Evolutionary conservation across 1,139 yeast species (phyloP), one percentile per base, ranked within the genome.

Genomic region (Eremothecium sinecaudum): DNA sequence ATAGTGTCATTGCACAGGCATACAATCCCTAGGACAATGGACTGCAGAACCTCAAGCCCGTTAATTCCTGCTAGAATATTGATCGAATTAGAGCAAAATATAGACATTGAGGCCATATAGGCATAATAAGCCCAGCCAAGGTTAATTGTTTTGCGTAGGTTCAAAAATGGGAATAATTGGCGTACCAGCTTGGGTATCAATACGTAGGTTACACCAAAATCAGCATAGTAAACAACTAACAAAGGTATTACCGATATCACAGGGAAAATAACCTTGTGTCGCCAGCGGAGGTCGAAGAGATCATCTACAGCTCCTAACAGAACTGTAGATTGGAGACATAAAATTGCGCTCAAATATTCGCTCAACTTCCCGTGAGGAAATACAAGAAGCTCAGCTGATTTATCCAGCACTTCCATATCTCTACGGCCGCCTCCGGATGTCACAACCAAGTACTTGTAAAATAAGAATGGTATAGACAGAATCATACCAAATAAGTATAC

Each of bases 11-110:
- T 90, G 30, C 77, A 48, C 21, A 90, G 62, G 36, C 90, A 70
- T 22, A 84, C 67, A 0, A 75, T 35, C 0, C 84, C 86, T 39
- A 90, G 66, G 0, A 90, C 79, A 10, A 90, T 69, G 22, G 93
- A 77, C 59, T 90, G 98, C 15, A 97, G 97, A 9, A 86, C 97
- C 59, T 90, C 99, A 28, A 90, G 66, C 0, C 99, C 99, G 56
- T 90, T 90, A 35, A 90, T 73, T 3, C 99, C 99, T 0, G 99
- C 99, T 31, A 87, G 66, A 36, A 90, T 90, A 56, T 90, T 90
- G 58, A 90, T 87, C n/a, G 96, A 81, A 56, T 90, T 90, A 17
- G 99, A 96, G 46, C 96, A 81, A 55, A 90, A 90, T 31, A 90
- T 87, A 4, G 94, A 79, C 35, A 90, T 75, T 0, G 94, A 71